These are phyloP conservation scores for Ettlia oleoabundans DNA, from an alignment of 139 green algal genomes.

Conservation along the genomic window DNA sequence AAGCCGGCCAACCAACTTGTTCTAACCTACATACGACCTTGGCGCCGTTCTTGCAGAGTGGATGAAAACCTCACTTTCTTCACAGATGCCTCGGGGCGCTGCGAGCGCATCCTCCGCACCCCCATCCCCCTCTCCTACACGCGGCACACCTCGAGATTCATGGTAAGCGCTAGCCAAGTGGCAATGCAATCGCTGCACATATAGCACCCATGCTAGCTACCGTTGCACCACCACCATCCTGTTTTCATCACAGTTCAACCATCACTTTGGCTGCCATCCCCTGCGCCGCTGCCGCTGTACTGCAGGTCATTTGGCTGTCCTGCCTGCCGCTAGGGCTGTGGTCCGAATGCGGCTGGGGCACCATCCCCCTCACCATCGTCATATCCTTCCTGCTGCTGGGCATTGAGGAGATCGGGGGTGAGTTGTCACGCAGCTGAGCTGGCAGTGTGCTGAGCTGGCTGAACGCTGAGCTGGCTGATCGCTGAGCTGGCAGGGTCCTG, in stretches of 20 bases:
- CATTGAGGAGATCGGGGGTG: conserved; percentile 31
- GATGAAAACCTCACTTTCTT: neutral
- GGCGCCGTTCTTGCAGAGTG: neutral
- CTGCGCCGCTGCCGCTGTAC: conserved; percentile 42
- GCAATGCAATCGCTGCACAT: neutral
- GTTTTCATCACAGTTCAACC: neutral
- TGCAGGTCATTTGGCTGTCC: conserved; percentile 81
- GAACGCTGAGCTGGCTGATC: neutral
- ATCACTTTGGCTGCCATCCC: neutral
- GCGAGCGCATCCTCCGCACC: conserved; percentile 67
- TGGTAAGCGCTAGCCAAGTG: no score
- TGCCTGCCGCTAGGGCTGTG: conserved; percentile 83
- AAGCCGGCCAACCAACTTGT: no score
- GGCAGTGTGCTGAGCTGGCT: neutral
- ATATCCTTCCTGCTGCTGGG: conserved; percentile 71
- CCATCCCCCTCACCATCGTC: conserved; percentile 46
- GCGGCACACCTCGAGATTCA: no score
- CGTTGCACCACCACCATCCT: neutral
- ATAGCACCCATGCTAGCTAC: neutral
- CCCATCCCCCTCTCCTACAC: conserved; percentile 66
- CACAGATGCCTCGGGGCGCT: conserved; percentile 34
- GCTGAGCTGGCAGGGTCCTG: neutral
- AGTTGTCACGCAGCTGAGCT: neutral
- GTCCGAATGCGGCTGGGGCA: conserved; percentile 46
- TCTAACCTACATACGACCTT: neutral